phyloP scores from a whole-genome alignment of 257 asterid species.

The Cynanchum wilfordii region DNA sequence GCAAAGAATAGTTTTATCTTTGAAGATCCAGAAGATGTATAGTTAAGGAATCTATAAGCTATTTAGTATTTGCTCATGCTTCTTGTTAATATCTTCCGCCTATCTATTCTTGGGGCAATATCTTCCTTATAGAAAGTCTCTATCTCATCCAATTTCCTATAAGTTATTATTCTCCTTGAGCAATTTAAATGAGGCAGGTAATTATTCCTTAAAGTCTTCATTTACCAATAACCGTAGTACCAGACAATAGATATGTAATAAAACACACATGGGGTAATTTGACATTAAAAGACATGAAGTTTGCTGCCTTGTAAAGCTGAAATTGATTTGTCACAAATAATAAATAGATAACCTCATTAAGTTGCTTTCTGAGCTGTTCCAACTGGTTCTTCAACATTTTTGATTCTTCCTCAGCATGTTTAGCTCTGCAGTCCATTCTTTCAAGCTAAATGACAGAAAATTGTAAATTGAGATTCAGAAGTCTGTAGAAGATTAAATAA shows the following conservation, averaged over 20 bases:
- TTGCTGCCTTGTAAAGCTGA: background rate
- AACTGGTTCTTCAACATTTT: conserved; percentile 55
- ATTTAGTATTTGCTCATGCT: background rate
- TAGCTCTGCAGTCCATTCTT: conserved; percentile 78
- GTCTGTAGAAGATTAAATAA: background rate
- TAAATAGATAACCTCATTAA: conserved; percentile 53
- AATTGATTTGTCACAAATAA: background rate
- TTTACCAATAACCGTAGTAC: background rate
- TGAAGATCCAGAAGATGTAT: background rate
- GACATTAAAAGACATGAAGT: background rate
- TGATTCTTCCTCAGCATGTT: conserved; percentile 78
- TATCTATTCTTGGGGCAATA: background rate
- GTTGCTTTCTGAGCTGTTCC: conserved; percentile 52
- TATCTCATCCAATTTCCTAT: background rate
- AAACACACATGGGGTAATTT: background rate
- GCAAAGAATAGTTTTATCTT: background rate
- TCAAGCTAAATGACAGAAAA: conserved; percentile 57
- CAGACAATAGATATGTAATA: background rate
- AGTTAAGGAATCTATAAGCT: background rate
- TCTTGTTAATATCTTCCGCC: background rate
- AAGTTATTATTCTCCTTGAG: background rate
- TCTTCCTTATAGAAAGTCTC: background rate
- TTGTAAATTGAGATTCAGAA: conserved; percentile 18
- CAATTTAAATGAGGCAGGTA: background rate
- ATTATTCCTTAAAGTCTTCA: background rate